Evolutionary conservation across 1,284 basidiomycete species (phyloP).

Genomic region (Papiliotrema terrestris): DNA sequence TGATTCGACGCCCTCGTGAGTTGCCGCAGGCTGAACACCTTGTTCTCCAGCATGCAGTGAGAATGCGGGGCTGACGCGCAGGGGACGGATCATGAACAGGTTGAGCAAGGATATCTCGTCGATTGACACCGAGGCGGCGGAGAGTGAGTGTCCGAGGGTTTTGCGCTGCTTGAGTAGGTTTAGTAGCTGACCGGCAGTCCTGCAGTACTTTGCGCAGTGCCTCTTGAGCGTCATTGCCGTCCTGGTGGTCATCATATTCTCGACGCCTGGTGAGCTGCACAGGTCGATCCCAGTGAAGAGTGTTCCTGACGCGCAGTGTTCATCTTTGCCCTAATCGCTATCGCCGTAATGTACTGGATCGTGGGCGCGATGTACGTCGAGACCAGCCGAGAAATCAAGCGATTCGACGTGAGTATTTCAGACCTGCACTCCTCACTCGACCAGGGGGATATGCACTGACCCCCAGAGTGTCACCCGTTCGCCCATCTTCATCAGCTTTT

Average conservation of each 20-base stretch:
- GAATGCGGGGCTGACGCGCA: conserved; percentile 11
- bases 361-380: conserved; percentile 51
- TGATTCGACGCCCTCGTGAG: no score
- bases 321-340: conserved; percentile 45
- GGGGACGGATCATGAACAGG: conserved; percentile 55
- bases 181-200: conserved; percentile 19
- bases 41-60: not conserved
- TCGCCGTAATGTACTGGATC: conserved; percentile 49
- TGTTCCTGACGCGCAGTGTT: conserved; percentile 33
- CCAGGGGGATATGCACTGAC: not conserved
- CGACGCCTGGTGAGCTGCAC: conserved; percentile 33
- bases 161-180: not conserved
- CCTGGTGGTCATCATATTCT: conserved; percentile 41
- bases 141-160: conserved; percentile 22
- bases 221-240: conserved; percentile 39
- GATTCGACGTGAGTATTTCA: conserved; percentile 49
- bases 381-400: conserved; percentile 55
- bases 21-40: no score
- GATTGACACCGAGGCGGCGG: conserved; percentile 51
- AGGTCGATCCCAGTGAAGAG: not conserved
- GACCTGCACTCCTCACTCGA: not conserved
- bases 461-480: conserved; percentile 51
- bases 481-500: conserved; percentile 57
- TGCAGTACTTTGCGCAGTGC: conserved; percentile 45
- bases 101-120: conserved; percentile 53